Conservation (phyloP, 768 basidiomycete genomes). For the Phallus indusiatus region DNA sequence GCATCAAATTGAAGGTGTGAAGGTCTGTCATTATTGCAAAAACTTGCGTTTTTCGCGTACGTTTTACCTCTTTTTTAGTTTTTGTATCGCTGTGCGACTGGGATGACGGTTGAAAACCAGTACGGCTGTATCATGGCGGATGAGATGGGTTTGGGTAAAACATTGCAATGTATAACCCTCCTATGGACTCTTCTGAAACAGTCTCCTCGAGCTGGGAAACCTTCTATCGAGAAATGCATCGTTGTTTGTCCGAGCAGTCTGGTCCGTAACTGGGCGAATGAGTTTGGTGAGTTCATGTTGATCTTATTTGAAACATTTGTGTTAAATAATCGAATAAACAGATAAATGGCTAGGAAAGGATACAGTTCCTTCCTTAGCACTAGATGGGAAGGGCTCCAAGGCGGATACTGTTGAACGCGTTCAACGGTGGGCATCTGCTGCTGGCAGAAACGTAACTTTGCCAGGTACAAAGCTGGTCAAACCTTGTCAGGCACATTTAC, state of each 20-base stretch:
- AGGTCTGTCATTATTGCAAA: conserved; percentile 38
- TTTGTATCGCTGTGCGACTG: conserved; percentile 89
- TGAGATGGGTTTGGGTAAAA: conserved; percentile 98
- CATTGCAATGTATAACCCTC: conserved; percentile 91
- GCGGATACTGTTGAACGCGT: conserved; percentile 71
- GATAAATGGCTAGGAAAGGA: conserved; percentile 94
- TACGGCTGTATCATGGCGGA: conserved; percentile 95
- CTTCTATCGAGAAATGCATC: conserved; percentile 92
- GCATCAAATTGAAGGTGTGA: conserved; percentile 97
- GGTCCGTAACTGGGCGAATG: conserved; percentile 98
- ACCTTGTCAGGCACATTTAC: neutral
- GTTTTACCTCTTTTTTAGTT: conserved; percentile 44
- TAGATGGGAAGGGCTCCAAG: conserved; percentile 90
- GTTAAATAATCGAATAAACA: conserved; percentile 22
- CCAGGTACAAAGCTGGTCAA: conserved; percentile 53
- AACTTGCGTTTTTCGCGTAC: conserved; percentile 3
- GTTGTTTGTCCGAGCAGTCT: conserved; percentile 95
- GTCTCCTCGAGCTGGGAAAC: conserved; percentile 78
- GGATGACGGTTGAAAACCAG: conserved; percentile 85
- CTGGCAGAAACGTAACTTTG: conserved; percentile 82
- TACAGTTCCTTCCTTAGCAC: conserved; percentile 69
- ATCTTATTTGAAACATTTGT: neutral
- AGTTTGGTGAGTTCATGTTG: conserved; percentile 52
- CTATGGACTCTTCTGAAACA: conserved; percentile 95
- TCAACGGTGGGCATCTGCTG: conserved; percentile 80